phyloP scores from a whole-genome alignment of 1,284 basidiomycete genomes.

The Fistulina hepatica region DNA sequence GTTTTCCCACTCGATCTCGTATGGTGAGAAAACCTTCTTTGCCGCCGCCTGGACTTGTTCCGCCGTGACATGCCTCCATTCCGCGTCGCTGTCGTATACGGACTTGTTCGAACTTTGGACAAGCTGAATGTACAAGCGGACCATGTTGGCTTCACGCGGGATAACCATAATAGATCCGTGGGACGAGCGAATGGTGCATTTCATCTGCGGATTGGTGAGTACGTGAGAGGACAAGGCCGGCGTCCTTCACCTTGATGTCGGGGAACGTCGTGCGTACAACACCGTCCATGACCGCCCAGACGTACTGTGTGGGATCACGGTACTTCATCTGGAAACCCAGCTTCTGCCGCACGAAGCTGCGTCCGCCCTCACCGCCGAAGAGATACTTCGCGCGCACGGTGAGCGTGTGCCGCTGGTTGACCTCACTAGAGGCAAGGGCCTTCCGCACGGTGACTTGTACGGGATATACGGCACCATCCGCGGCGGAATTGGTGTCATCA shows the following conservation, averaged over 20 bases:
- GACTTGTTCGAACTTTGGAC: conserved; percentile 31
- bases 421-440: too few relatives aligned
- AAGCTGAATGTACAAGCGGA: conserved; percentile 70
- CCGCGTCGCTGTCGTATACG: conserved; percentile 42
- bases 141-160: conserved; percentile 60
- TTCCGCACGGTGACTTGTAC: too few relatives aligned
- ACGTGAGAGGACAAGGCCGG: too few relatives aligned
- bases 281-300: conserved; percentile 75
- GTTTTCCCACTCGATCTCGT: conserved; percentile 40
- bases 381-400: conserved; percentile 50
- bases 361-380: conserved; percentile 63
- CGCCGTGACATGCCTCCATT: conserved; percentile 50
- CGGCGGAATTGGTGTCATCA: too few relatives aligned
- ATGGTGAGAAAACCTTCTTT: conserved; percentile 61
- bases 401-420: too few relatives aligned
- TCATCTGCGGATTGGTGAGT: too few relatives aligned
- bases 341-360: conserved; percentile 69
- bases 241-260: too few relatives aligned
- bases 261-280: conserved; percentile 68
- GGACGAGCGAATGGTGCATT: conserved; percentile 50
- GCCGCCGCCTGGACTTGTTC: conserved; percentile 50
- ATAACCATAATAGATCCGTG: conserved; percentile 64
- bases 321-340: conserved; percentile 64
- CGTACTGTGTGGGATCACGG: conserved; percentile 71
- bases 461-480: too few relatives aligned